A percentile compares a stretch with the other conserved stretches of the same genome.
Conservation (phyloP, 805 yeast genomes). For the Pichia eremophila region DNA sequence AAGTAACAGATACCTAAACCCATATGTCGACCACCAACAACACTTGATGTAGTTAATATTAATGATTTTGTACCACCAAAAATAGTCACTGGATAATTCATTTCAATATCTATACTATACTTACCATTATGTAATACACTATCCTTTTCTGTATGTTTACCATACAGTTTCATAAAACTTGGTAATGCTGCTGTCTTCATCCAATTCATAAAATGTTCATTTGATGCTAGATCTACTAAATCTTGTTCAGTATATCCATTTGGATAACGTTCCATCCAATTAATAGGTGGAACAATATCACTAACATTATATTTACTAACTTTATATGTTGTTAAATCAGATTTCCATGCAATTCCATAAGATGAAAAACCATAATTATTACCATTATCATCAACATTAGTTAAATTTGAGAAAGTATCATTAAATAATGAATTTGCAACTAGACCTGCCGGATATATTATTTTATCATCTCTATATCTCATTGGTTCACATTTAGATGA, state of each 20-base stretch:
- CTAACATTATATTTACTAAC: constrained; percentile 56
- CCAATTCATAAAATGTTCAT: constrained; percentile 94
- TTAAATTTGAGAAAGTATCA: constrained; percentile 63
- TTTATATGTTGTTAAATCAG: constrained; percentile 66
- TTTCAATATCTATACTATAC: constrained; percentile 56
- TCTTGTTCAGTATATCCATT: constrained; percentile 81
- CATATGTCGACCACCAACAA: constrained; percentile 81
- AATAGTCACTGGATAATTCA: constrained; percentile 72
- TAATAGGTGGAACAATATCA: constrained; percentile 89
- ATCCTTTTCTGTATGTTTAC: constrained; percentile 53
- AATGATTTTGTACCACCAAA: constrained; percentile 88
- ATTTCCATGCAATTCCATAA: constrained; percentile 73
- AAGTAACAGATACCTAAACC: constrained; percentile 79
- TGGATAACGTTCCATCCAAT: constrained; percentile 75
- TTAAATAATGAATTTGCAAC: constrained; percentile 90
- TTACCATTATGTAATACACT: constrained; percentile 46
- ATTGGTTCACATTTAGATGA: constrained; percentile 47
- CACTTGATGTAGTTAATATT: constrained; percentile 71
- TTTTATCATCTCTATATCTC: constrained; percentile 28
- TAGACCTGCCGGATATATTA: constrained; percentile 84
- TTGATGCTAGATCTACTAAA: constrained; percentile 61
- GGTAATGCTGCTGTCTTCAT: constrained; percentile 96
- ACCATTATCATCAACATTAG: constrained; percentile 18
- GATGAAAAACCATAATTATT: constrained; percentile 36
- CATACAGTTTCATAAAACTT: constrained; percentile 73